phyloP scores from a whole-genome alignment of 495 filamentous ascomycete species.

The Letharia columbiana region DNA sequence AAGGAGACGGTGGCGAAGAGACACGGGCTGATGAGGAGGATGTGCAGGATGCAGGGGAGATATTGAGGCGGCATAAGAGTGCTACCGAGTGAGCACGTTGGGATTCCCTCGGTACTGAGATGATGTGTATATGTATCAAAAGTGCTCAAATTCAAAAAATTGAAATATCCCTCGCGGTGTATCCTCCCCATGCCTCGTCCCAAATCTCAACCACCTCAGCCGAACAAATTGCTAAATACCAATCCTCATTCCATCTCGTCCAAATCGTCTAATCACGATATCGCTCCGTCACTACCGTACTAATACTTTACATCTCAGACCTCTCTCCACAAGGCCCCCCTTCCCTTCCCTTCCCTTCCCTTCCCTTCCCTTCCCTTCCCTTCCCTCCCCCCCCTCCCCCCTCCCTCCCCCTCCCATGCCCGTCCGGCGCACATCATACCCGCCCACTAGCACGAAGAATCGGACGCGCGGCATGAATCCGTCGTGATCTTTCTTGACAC shows the following conservation, averaged over 20 bases:
- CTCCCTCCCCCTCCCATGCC: too few relatives aligned
- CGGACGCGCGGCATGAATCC: not conserved
- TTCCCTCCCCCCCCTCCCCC: too few relatives aligned
- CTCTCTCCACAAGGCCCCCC: too few relatives aligned
- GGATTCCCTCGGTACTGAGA: too few relatives aligned
- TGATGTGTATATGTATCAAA: not conserved
- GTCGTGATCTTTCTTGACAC: not conserved
- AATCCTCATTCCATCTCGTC: too few relatives aligned
- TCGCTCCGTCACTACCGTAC: too few relatives aligned
- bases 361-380: too few relatives aligned
- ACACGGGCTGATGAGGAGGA: conserved; percentile 16
- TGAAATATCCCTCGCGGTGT: not conserved
- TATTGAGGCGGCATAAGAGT: conserved; percentile 25
- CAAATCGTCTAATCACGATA: too few relatives aligned
- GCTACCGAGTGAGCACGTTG: conserved; percentile 4
- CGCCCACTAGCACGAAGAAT: not conserved
- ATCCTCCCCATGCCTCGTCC: not conserved
- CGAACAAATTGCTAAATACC: too few relatives aligned
- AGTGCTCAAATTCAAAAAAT: not conserved
- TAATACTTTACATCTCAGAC: too few relatives aligned
- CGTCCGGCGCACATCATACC: not conserved
- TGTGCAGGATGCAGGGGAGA: conserved; percentile 22
- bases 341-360: too few relatives aligned
- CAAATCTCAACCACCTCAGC: too few relatives aligned
- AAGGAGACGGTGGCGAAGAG: conserved; percentile 13